A percentile compares a stretch with the other conserved stretches of the same genome.
Conservation (phyloP, 306 rosid species). For the Cicer yamashitae region DNA sequence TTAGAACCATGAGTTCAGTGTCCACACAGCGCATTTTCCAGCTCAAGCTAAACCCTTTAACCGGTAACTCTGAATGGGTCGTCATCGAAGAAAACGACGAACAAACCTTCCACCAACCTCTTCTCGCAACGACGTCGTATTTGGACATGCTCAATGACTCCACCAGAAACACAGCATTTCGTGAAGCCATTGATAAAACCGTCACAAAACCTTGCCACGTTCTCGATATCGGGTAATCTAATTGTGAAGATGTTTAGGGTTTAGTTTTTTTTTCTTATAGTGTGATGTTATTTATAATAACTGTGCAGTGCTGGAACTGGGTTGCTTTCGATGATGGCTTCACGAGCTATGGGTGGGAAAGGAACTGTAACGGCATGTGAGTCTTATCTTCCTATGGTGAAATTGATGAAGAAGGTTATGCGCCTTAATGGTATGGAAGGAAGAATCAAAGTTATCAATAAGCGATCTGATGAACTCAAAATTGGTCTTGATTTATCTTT, state of each 20-base stretch:
- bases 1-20: slow-evolving; percentile 66
- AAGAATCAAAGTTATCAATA: slow-evolving; percentile 66
- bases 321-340: slow-evolving; percentile 93
- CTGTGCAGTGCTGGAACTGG: slow-evolving; percentile 89
- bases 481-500: slow-evolving; percentile 70
- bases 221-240: slow-evolving; percentile 82
- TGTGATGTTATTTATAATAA: not conserved
- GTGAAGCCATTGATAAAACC: slow-evolving; percentile 79
- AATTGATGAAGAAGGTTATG: slow-evolving; percentile 80
- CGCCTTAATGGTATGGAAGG: slow-evolving; percentile 71
- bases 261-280: not conserved
- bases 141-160: slow-evolving; percentile 94
- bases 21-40: slow-evolving; percentile 70
- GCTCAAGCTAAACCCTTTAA: slow-evolving; percentile 75
- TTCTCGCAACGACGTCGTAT: slow-evolving; percentile 81
- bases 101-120: slow-evolving; percentile 51
- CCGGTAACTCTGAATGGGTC: slow-evolving; percentile 94
- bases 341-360: slow-evolving; percentile 71
- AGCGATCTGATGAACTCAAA: slow-evolving; percentile 87
- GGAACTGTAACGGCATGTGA: slow-evolving; percentile 87
- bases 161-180: slow-evolving; percentile 70
- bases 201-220: slow-evolving; percentile 72
- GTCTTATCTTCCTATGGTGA: slow-evolving; percentile 97
- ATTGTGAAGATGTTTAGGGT: not conserved
- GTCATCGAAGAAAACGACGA: slow-evolving; percentile 71